Conservation (phyloP, 768 basidiomycete genomes). For the Naganishia randhawae region DNA sequence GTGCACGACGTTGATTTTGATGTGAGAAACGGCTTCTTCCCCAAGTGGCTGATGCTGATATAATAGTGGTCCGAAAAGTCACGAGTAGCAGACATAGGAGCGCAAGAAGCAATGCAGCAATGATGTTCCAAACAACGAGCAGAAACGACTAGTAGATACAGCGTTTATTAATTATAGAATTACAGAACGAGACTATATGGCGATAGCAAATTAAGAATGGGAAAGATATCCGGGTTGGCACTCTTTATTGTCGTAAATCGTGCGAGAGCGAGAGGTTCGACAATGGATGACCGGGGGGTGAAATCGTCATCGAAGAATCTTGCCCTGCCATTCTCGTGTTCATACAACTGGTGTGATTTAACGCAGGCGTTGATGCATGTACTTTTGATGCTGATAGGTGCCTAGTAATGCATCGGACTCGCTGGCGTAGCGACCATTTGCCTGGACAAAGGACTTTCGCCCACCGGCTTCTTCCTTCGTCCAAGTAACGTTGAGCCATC, state of each 20-base stretch:
- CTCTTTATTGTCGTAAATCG: not conserved
- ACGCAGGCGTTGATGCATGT: not conserved
- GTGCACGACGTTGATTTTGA: no score
- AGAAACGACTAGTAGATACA: slow-evolving; percentile 17
- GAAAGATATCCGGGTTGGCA: slow-evolving; percentile 3
- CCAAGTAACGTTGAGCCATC: slow-evolving; percentile 82
- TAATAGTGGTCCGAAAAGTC: no score
- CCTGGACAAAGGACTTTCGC: slow-evolving; percentile 41
- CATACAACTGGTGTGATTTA: slow-evolving; percentile 10
- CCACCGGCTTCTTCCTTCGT: slow-evolving; percentile 49
- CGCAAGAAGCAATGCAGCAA: slow-evolving; percentile 1
- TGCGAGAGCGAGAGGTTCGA: slow-evolving; percentile 1
- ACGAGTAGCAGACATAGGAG: no score
- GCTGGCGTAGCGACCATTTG: slow-evolving; percentile 31
- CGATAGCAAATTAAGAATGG: not conserved
- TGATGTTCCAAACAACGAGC: not conserved
- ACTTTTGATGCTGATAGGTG: not conserved
- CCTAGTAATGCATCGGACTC: slow-evolving; percentile 38
- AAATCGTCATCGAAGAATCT: not conserved
- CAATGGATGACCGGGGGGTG: not conserved
- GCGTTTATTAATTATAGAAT: slow-evolving; percentile 4
- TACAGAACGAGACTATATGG: slow-evolving; percentile 8
- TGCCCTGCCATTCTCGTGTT: not conserved
- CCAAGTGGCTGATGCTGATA: no score
- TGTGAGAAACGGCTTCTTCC: no score